Percentiles rank a stretch among this genome's conserved stretches.
These are phyloP conservation scores for Claviceps sp. DNA, from an alignment of 2,329 filamentous ascomycete genomes.

Conservation along the genomic window DNA sequence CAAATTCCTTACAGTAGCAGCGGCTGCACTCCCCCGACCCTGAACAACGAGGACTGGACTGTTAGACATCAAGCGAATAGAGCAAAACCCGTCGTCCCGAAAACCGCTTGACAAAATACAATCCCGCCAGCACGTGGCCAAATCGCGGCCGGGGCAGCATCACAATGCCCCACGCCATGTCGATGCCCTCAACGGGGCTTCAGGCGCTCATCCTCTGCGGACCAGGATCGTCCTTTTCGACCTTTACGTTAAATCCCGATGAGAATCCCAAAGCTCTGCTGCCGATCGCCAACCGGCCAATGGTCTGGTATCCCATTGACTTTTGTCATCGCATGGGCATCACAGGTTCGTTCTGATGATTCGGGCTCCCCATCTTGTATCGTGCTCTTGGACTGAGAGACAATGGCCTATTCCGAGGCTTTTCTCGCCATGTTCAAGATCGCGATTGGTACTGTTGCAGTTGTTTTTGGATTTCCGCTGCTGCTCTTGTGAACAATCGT, in stretches of 20 bases:
- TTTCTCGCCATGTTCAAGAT: background rate
- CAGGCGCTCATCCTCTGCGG: conserved; percentile 76
- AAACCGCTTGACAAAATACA: background rate
- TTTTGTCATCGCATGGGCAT: conserved; percentile 75
- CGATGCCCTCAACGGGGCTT: conserved; percentile 61
- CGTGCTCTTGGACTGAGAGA: background rate
- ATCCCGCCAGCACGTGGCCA: background rate
- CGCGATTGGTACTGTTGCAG: background rate
- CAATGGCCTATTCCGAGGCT: background rate
- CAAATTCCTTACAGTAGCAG: background rate
- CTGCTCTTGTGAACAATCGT: no score
- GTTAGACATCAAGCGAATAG: background rate
- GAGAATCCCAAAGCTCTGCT: conserved; percentile 73
- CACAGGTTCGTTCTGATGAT: conserved; percentile 40
- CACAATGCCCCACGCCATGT: conserved; percentile 61
- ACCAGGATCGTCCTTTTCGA: conserved; percentile 68
- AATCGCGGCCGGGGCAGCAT: background rate
- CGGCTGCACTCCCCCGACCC: background rate
- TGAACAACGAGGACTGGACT: background rate
- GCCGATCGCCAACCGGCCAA: conserved; percentile 71
- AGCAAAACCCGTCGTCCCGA: background rate
- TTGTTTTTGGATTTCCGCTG: no score
- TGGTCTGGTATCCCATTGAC: conserved; percentile 83
- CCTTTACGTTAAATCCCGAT: conserved; percentile 68
- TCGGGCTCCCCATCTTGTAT: background rate